Base-by-base conservation (phyloP, 306 rosid genomes). In the Lupinus albus region DNA sequence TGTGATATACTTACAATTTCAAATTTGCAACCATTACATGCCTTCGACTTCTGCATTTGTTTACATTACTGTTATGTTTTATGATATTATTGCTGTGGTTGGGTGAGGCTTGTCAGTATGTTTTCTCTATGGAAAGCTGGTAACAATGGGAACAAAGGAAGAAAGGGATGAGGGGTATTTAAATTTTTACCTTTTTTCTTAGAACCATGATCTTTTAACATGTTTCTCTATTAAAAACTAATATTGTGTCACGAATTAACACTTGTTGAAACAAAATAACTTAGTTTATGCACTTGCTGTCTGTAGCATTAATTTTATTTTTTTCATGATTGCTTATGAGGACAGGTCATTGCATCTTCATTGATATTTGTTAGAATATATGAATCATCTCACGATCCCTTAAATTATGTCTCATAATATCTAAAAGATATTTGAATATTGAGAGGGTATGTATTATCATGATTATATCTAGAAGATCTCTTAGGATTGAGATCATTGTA, bases 291-390 rank as follows among this genome's bases (percentile, higher is more conserved):
- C 15, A 4, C 16, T 12, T 12, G 15, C 49, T 11, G n/a, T 41
- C 46, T 10, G 12, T 11, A 4, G 6, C 15, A 44, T 18, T 54
- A 28, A 55, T 25, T 30, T 30, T 21, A 21, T 53, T 4, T 55
- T 36, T 7, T 5, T 4, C 6, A 5, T 15, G 33, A 54, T 11
- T 54, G 3, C 61, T 25, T 25, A 32, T 10, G 8, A 54, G 38
- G 33, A 33, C 53, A 41, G 48, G 13, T 25, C 33, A 48, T 28
- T 55, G 45, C 55, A 69, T 39, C 47, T 53, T 59, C 57, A 47
- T 30, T 48, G 17, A 32, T 25, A 8, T 32, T 49, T 25, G 30
- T 25, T 25, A 25, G 2, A 25, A 25, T 25, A 25, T 25, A 25
- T 25, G 30, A 25, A 25, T 2, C 4, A 25, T 25, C 30, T 25